Percentiles rank a stretch among this genome's conserved stretches.
Evolutionary conservation across 1,139 yeast genomes (phyloP).

Genomic region (Kurtzmaniella quercitrusa): DNA sequence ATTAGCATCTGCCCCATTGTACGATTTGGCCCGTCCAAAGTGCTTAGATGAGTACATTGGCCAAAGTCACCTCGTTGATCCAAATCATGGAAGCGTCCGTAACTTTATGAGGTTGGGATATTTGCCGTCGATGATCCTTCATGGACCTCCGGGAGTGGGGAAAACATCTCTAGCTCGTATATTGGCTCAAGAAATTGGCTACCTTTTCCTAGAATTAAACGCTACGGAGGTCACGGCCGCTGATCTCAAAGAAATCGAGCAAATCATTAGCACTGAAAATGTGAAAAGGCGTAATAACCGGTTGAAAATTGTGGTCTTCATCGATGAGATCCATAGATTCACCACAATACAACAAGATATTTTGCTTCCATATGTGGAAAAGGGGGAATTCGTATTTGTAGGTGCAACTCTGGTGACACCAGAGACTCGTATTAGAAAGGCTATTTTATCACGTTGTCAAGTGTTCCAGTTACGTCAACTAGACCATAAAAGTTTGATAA

Average conservation of each 20-base stretch:
- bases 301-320: conserved; percentile 33
- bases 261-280: conserved; percentile 22
- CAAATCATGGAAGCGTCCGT: conserved; percentile 25
- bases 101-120: conserved; percentile 34
- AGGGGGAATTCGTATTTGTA: conserved; percentile 37
- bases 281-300: conserved; percentile 14
- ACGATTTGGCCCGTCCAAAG: conserved; percentile 27
- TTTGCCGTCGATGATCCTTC: conserved; percentile 41
- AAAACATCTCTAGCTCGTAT: conserved; percentile 43
- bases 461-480: conserved; percentile 25
- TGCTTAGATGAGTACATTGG: conserved; percentile 30
- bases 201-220: conserved; percentile 36
- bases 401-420: conserved; percentile 45
- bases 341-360: conserved; percentile 40
- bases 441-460: conserved; percentile 41
- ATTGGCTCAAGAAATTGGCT: conserved; percentile 29
- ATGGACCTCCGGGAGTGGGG: conserved; percentile 48
- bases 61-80: conserved; percentile 31
- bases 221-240: conserved; percentile 36
- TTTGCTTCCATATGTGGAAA: conserved; percentile 37
- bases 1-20: conserved; percentile 11
- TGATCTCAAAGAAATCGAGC: conserved; percentile 26
- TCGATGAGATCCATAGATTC: conserved; percentile 44
- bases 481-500: conserved; percentile 14
- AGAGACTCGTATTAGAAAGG: conserved; percentile 28